phyloP scores from a whole-genome alignment of 768 basidiomycete genomes.

The Kondoa subrosea region DNA sequence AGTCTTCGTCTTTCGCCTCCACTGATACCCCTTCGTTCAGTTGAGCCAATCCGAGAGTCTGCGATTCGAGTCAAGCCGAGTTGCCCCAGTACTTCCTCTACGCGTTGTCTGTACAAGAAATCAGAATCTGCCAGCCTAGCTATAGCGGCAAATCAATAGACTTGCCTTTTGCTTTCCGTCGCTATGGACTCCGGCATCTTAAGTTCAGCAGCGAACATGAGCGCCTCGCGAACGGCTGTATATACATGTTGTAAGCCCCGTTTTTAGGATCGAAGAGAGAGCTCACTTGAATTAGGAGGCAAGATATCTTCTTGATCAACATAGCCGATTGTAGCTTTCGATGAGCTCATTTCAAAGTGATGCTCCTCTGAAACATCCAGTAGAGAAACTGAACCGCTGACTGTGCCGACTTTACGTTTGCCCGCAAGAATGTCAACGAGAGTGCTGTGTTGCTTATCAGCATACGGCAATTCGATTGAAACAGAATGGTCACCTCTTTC shows the following conservation, averaged over 20 bases:
- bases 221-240: constrained; percentile 56
- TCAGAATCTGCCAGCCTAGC: neutral
- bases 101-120: constrained; percentile 30
- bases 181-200: constrained; percentile 45
- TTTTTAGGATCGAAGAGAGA: neutral
- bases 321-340: constrained; percentile 55
- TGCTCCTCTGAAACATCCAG: constrained; percentile 1
- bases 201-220: constrained; percentile 69
- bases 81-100: constrained; percentile 50
- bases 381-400: constrained; percentile 44
- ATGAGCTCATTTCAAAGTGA: constrained; percentile 11
- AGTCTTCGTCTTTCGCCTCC: constrained; percentile 84
- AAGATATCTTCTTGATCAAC: constrained; percentile 42
- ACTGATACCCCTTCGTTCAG: constrained; percentile 63
- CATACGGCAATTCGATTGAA: neutral
- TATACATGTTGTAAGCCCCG: neutral
- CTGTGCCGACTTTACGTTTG: constrained; percentile 56
- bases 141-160: constrained; percentile 9
- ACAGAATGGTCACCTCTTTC: constrained; percentile 18
- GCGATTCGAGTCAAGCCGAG: constrained; percentile 57
- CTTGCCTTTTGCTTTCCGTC: constrained; percentile 23
- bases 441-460: constrained; percentile 33
- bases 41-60: constrained; percentile 55
- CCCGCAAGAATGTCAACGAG: constrained; percentile 78
- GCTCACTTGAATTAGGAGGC: constrained; percentile 16